Percentiles rank a stretch among this genome's conserved stretches.
Evolutionary conservation across 2,329 filamentous ascomycete species (phyloP).

Genomic region (Onygenales sp.): DNA sequence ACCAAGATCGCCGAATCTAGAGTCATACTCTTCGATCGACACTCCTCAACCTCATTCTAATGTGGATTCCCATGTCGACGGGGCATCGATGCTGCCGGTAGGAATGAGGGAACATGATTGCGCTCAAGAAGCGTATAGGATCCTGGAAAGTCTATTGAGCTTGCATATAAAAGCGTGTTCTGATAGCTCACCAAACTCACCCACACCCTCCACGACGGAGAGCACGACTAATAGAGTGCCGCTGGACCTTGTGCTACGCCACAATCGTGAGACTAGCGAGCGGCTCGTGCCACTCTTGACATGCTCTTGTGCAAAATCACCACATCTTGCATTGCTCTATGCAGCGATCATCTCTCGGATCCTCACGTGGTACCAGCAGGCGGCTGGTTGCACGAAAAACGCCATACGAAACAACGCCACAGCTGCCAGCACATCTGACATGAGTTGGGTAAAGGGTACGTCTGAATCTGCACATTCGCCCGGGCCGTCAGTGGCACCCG

Average conservation of each 20-base stretch:
- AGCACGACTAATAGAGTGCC: conserved; percentile 3
- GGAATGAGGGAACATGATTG: conserved; percentile 8
- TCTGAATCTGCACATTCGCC: neutral
- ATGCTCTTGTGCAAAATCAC: conserved; percentile 14
- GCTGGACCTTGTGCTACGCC: conserved; percentile 16
- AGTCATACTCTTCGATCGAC: too few relatives aligned
- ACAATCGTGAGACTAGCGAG: conserved; percentile 18
- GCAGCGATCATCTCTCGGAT: conserved; percentile 18
- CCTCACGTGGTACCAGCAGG: conserved; percentile 17
- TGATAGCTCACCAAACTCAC: neutral
- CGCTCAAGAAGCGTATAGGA: conserved; percentile 8
- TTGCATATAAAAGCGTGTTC: neutral
- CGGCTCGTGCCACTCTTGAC: conserved; percentile 13
- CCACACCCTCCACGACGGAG: neutral
- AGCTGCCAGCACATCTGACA: too few relatives aligned
- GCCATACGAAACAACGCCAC: too few relatives aligned
- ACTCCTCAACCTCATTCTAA: neutral
- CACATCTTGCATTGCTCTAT: conserved; percentile 16
- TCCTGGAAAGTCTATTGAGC: conserved; percentile 3
- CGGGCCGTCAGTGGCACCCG: conserved; percentile 4
- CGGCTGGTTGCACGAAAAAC: conserved; percentile 8
- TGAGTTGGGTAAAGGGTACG: too few relatives aligned
- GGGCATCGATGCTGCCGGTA: neutral
- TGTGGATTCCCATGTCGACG: neutral
- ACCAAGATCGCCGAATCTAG: too few relatives aligned